phyloP scores from a whole-genome alignment of 805 yeast genomes.

The Starmerella kuoi region DNA sequence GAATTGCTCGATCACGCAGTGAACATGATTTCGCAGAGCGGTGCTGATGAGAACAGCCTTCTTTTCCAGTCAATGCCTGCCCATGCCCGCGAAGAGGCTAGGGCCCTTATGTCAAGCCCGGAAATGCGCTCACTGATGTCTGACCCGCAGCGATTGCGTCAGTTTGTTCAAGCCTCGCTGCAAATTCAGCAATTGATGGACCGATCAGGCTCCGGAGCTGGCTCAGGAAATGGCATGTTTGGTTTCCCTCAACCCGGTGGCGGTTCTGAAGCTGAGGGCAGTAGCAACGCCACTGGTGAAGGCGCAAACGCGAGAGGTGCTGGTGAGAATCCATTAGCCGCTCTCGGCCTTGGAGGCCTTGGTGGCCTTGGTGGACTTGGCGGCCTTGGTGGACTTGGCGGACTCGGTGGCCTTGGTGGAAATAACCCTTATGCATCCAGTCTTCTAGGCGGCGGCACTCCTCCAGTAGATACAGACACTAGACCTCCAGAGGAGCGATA shows the following conservation, averaged over 20 bases:
- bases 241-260: slow-evolving; percentile 1
- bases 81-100: slow-evolving; percentile 59
- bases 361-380: background rate
- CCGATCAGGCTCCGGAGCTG: slow-evolving; percentile 24
- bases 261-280: slow-evolving; percentile 8
- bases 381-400: slow-evolving; percentile 25
- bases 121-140: slow-evolving; percentile 65
- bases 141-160: slow-evolving; percentile 77
- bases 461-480: slow-evolving; percentile 33
- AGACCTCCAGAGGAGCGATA: slow-evolving; percentile 75
- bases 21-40: slow-evolving; percentile 14
- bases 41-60: slow-evolving; percentile 51
- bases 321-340: slow-evolving; percentile 3
- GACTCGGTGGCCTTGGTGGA: slow-evolving; percentile 7
- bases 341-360: slow-evolving; percentile 23
- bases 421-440: too few relatives aligned
- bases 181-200: slow-evolving; percentile 35
- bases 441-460: slow-evolving; percentile 22
- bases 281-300: slow-evolving; percentile 16
- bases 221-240: slow-evolving; percentile 21
- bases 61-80: slow-evolving; percentile 84
- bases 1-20: slow-evolving; percentile 58
- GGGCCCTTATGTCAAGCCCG: slow-evolving; percentile 76
- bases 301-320: background rate
- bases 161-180: slow-evolving; percentile 52